Base-by-base conservation (phyloP, 257 asterid genomes). In the Voacanga thouarsii region DNA sequence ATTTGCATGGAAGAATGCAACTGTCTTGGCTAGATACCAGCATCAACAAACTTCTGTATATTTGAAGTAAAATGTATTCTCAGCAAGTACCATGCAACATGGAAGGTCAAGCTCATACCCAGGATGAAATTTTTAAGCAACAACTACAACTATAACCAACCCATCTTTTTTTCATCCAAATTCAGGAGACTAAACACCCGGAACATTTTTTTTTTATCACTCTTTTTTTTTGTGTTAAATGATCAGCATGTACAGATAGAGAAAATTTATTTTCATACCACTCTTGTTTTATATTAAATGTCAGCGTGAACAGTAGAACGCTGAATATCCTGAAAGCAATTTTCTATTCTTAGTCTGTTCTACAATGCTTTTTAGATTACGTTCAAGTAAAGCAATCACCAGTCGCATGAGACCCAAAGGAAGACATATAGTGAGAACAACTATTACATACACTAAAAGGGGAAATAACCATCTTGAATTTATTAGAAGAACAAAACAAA, bases 401-500 rank as follows among this genome's bases (percentile, higher is more conserved):
- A 71, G 44, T 60, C 60, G 70, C n/a, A 55, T 45, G 26, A 33
- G 19, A 18, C 41, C 60, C 56, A 16, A 3, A 71, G 2, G 7
- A 71, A 43, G 15, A 11, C 7, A 19, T 12, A 8, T 26, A 41
- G 55, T 68, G 45, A 47, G 28, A 49, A 71, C 37, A 71, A 21
- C n/a, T 19, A 73, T 6, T 37, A 73, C 3, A 1, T 49, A 76
- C 51, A 59, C 16, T 56, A 75, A 76, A 78, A 60, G 28, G 41
- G n/a, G 70, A 80, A 28, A 49, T 7, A 72, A 51, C 19, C 19
- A 37, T 30, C 63, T 33, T 23, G 15, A 28, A 50, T 49, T 7
- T 19, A 26, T 43, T 26, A 9, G 19, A 26, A 75, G 61, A 75
- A 75, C 69, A 37, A 28, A 39, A 77, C 26, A 75, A 75, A 79